Percentiles rank a stretch among this genome's conserved stretches.
These are phyloP conservation scores for Hypholoma sublateritium DNA, from an alignment of 768 basidiomycete species.

Conservation along the genomic window DNA sequence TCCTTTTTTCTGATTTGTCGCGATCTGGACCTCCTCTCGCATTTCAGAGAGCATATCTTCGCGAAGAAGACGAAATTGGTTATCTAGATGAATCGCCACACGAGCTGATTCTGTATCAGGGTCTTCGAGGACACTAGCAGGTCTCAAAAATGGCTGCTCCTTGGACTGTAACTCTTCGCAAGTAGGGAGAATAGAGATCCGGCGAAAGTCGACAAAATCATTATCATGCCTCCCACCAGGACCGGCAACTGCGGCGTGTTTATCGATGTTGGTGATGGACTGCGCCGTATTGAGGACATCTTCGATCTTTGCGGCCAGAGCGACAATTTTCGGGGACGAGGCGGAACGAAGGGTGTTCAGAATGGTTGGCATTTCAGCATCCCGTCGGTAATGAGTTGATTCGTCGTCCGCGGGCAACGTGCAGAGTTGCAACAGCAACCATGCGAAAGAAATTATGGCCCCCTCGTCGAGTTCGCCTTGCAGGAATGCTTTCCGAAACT, in stretches of 20 bases:
- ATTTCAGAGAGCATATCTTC: conserved; percentile 41
- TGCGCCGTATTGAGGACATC: conserved; percentile 18
- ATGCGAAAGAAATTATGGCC: conserved; percentile 40
- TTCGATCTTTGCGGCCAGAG: conserved; percentile 39
- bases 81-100: conserved; percentile 54
- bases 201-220: conserved; percentile 43
- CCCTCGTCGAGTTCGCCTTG: conserved; percentile 29
- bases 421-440: conserved; percentile 50
- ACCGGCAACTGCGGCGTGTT: conserved; percentile 43
- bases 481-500: conserved; percentile 35
- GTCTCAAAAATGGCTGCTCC: conserved; percentile 50
- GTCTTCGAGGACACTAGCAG: conserved; percentile 42
- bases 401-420: conserved; percentile 28
- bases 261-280: conserved; percentile 61
- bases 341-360: conserved; percentile 24
- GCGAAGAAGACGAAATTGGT: conserved; percentile 62
- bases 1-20: conserved; percentile 40
- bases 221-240: too few relatives aligned
- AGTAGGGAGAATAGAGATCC: conserved; percentile 63
- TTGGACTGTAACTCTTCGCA: conserved; percentile 51
- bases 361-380: conserved; percentile 32
- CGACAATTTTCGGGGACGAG: conserved; percentile 24
- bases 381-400: conserved; percentile 35
- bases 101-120: conserved; percentile 35
- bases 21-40: conserved; percentile 41